Evolutionary conservation across 768 basidiomycete species (phyloP), one percentile per base, ranked within the genome.

Genomic region (Boletus reticulatus): DNA sequence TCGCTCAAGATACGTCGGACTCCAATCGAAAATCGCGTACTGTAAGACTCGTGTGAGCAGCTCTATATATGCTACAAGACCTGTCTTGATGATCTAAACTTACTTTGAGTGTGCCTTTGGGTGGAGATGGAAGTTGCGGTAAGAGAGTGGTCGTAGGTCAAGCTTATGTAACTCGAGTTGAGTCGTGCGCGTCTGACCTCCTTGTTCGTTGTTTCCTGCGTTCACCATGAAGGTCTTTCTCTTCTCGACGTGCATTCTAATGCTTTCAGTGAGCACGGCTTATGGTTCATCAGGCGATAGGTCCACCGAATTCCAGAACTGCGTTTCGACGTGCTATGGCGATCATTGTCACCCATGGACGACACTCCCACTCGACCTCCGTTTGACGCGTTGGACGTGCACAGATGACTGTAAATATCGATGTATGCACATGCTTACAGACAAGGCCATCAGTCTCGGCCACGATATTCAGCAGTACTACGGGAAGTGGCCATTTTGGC

Each of bases 401-500:
- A 66, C 68, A 11, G 92, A 91, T 59, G 80, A 97, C 68, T 99
- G 96, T 78, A 84, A 85, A 68, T 99, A 99, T 68, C 70, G 67
- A 4, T 99, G 97, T 74, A 92, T 89, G 84, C 92, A 94, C 66
- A 72, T 77, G 46, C 77, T 92, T 37, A 93, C 91, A 6, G 80
- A 84, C 58, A 65, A 72, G 9, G 82, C 84, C 34, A 60, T 81
- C n/a, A 49, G 60, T 32, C 62, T 55, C 6, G 81, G 82, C 0
- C 62, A 64, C 39, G 61, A 54, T 3, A 72, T 90, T 1, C 82
- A 89, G 43, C 94, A 97, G 62, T 95, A 90, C 70, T 83, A 93
- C 64, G 97, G 96, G 16, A 98, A 98, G 76, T 98, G 96, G 96
- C 92, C 95, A 0, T 98, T 99, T 70, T 89, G 86, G 83, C 81